phyloP scores from a whole-genome alignment of 2,329 filamentous ascomycete species.

The Chaetomium strumarium region DNA sequence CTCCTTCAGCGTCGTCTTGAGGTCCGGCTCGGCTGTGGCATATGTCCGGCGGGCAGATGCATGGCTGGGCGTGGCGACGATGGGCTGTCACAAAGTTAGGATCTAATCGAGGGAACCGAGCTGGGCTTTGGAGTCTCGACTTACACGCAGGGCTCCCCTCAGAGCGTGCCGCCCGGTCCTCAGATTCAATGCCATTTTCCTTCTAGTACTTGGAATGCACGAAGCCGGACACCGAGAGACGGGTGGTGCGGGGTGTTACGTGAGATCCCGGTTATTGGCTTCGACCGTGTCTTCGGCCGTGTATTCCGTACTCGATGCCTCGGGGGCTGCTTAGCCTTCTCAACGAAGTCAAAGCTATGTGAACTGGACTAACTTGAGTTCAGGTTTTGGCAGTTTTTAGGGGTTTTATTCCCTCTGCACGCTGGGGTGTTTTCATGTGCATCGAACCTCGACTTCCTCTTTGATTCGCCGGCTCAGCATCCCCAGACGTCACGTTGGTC shows the following conservation, averaged over 20 bases:
- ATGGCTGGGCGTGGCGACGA: constrained; percentile 21
- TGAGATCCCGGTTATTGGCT: constrained; percentile 1
- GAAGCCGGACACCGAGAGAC: not conserved
- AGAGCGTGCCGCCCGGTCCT: constrained; percentile 57
- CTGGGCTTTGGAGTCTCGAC: constrained; percentile 21
- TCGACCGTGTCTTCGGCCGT: not conserved
- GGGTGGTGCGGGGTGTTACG: constrained; percentile 16
- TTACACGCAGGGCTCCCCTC: constrained; percentile 58
- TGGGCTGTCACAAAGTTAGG: constrained; percentile 3
- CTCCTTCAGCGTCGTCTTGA: constrained; percentile 79
- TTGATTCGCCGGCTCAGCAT: not conserved
- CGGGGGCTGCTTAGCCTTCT: too few species aligned
- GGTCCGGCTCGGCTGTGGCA: constrained; percentile 73
- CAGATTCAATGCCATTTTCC: constrained; percentile 58
- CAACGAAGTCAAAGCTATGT: too few species aligned
- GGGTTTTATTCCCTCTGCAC: not conserved
- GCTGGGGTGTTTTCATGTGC: not conserved
- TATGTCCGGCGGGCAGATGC: constrained; percentile 46
- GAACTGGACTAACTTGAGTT: too few species aligned
- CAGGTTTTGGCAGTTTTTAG: not conserved
- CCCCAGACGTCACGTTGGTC: constrained; percentile 11
- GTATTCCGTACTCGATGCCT: not conserved
- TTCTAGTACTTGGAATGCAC: not conserved
- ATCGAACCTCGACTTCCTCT: not conserved
- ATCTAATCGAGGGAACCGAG: not conserved